Percentiles rank a stretch among this genome's conserved stretches.
These are phyloP conservation scores for Singerocomus rubriflavus DNA, from an alignment of 1,284 basidiomycete genomes.

Conservation along the genomic window DNA sequence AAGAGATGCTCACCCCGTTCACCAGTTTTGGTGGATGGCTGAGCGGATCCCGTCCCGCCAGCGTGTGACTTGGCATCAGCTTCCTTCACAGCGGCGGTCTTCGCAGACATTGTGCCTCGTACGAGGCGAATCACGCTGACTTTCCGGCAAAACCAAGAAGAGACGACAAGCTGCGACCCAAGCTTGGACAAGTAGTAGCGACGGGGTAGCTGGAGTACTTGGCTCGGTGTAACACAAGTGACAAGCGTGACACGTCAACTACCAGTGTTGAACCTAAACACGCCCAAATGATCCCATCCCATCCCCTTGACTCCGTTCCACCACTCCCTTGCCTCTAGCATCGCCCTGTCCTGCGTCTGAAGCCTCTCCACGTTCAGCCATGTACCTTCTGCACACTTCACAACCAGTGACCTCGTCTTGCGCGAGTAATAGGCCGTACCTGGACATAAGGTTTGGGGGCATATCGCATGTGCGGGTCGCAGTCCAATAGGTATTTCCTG, in stretches of 20 bases:
- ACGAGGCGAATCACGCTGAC: constrained; percentile 18
- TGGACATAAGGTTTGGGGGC: neutral
- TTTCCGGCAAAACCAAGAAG: constrained; percentile 8
- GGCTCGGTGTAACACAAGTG: constrained; percentile 18
- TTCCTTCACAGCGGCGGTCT: constrained; percentile 18
- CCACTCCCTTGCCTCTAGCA: constrained; percentile 34
- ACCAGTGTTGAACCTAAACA: constrained; percentile 11
- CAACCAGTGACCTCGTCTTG: constrained; percentile 16
- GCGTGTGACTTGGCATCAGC: constrained; percentile 15
- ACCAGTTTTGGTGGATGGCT: constrained; percentile 37
- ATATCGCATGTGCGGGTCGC: neutral
- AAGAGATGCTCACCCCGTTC: constrained; percentile 46
- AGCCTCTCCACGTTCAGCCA: constrained; percentile 26
- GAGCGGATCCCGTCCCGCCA: constrained; percentile 28
- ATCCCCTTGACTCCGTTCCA: constrained; percentile 35
- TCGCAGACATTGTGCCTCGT: constrained; percentile 22
- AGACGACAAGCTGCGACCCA: constrained; percentile 1
- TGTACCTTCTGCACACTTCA: constrained; percentile 24
- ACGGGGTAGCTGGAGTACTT: no score
- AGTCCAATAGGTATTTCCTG: constrained; percentile 11
- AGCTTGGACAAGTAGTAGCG: neutral
- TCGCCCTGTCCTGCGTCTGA: constrained; percentile 32
- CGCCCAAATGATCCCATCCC: constrained; percentile 20
- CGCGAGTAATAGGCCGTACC: constrained; percentile 22
- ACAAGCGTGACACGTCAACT: constrained; percentile 9